Evolutionary conservation across 2,329 filamentous ascomycete genomes (phyloP), one percentile per base, ranked within the genome.

Genomic region (Myriangium duriaei): DNA sequence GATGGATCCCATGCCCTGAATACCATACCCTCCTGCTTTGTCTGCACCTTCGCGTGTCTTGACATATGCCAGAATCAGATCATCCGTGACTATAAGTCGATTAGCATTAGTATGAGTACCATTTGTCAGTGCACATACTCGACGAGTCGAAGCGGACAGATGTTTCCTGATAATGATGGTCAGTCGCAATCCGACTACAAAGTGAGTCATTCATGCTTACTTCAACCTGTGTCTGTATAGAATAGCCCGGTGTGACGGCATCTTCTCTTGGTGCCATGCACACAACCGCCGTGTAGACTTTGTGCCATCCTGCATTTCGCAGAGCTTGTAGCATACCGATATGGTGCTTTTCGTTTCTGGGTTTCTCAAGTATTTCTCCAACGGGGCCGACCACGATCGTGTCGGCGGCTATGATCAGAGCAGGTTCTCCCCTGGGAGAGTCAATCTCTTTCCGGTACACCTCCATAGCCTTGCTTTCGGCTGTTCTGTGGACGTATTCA

Each of bases 21-120:
- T 74, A 1, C 85, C 91, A 59, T 98, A 98, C 0, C 91, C 91
- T 2, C 91, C 91, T 0, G 91, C 91, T 67, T 96, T 98, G 60
- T 96, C 91, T 9, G 76, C 86, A 2, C 91, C 91, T 65, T 98
- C 91, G 39, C 88, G 71, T 14, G 88, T 95, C 53, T 69, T 72
- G 41, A 87, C 80, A 55, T 87, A 87, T 37, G 72, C 73, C 49
- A 84, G 66, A 42, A 96, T 78, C 48, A 94, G 72, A 42, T 93
- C 86, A 62, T 98, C 88, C 11, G 76, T 75, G 4, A 79, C 67
- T 59, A 44, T 6, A 3, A 19, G n/a, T 13, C n/a, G n/a, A 15
- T 16, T 3, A 11, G 26, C 13, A 15, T 11, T 9, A 35, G n/a
- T 5, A 35, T 17, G 18, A 33, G 32, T 17, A 17, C 30, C 14